Base-by-base conservation (phyloP, 2,329 filamentous ascomycete species). In the Aspergillus glaucus region DNA sequence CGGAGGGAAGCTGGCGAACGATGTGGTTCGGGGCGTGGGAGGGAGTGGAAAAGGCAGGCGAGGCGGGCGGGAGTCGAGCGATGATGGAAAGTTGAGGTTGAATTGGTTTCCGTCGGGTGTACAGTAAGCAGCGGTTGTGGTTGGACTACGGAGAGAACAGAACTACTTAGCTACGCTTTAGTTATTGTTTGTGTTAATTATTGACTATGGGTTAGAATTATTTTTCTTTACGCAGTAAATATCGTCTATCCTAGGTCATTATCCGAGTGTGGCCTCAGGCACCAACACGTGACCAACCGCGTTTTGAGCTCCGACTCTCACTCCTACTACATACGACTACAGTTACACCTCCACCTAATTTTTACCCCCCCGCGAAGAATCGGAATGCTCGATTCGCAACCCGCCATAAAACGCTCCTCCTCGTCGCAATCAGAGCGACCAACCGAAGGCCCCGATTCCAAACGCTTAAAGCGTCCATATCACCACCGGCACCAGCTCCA, bases 401-500 rank as follows among this genome's bases (percentile, higher is more conserved):
- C 57, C 30, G 55, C 60, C 15, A 34, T 66, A 48, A 72, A 72
- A 54, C 64, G 68, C 28, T 58, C 61, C 5, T 64, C 62, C 1
- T 60, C 66, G 3, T 58, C 59, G 8, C 36, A 57, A 14, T 44
- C 45, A 22, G 50, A 52, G 24, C 47, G 46, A 28, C 48, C 48
- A 10, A 12, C 17, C 4, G 37, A 17, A 40, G 54, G 60, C 2
- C 39, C 51, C 2, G 53, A 60, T 4, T 41, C 44, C 3, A 73
- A 73, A 53, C 64, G 65, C 41, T 54, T 62, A 17, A 71, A 67
- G 51, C 61, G 65, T 21, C 56, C 62, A 7, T 75, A 74, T 49
- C 68, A 70, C 50, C 72, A 69, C 45, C 66, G 72, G 32, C 73
- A 75, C 60, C 62, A 64, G 24, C 56, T 75, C 37, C 64, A 62